A percentile compares a stretch with the other conserved stretches of the same genome.
These are phyloP conservation scores for Chlorella sp. DNA, from an alignment of 139 green algal species.

Conservation along the genomic window DNA sequence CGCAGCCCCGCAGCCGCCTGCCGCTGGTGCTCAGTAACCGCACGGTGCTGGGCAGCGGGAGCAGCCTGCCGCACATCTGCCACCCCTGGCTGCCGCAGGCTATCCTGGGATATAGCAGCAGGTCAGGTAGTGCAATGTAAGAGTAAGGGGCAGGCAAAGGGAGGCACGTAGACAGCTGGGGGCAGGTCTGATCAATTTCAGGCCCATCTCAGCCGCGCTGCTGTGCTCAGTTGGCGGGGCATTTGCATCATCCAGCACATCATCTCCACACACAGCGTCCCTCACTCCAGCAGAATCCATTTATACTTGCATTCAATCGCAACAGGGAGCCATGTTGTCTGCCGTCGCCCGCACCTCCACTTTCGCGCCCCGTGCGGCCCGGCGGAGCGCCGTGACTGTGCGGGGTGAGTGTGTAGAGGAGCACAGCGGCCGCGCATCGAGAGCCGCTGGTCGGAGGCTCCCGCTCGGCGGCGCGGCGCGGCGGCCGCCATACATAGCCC, in stretches of 20 bases:
- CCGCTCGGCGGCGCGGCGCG: background rate
- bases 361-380: background rate
- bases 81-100: conserved; percentile 18
- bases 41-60: conserved; percentile 4
- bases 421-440: background rate
- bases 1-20: background rate
- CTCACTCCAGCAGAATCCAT: background rate
- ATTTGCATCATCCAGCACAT: background rate
- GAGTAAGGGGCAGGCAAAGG: background rate
- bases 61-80: conserved; percentile 19
- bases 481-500: background rate
- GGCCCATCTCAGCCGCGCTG: background rate
- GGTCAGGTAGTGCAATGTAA: background rate
- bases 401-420: background rate
- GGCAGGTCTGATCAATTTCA: background rate
- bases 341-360: background rate
- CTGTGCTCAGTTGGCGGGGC: background rate
- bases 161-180: background rate
- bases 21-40: conserved; percentile 18
- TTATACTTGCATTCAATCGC: background rate
- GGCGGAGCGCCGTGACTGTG: background rate
- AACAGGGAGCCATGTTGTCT: background rate
- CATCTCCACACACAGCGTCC: background rate
- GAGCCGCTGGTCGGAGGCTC: no score
- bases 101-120: conserved; percentile 4